Evolutionary conservation across 331 rosid species (phyloP).

Genomic region (Rosa hybrid): DNA sequence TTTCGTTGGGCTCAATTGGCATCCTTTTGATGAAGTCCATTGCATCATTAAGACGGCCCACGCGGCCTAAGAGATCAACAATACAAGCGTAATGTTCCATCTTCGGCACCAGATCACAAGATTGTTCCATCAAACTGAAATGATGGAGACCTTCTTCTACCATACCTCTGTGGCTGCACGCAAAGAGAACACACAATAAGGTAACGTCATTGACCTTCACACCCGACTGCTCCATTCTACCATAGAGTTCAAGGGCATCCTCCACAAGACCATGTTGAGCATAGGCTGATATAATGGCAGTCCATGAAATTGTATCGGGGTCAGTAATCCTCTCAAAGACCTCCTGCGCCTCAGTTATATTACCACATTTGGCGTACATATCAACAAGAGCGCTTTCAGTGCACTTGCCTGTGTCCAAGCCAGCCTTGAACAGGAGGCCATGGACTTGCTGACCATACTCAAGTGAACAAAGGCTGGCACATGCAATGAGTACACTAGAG

Average conservation of each 20-base stretch:
- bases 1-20: conserved; percentile 61
- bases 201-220: conserved; percentile 55
- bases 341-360: conserved; percentile 43
- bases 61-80: conserved; percentile 75
- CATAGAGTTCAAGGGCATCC: conserved; percentile 56
- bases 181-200: conserved; percentile 66
- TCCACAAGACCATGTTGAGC: conserved; percentile 78
- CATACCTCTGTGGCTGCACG: conserved; percentile 76
- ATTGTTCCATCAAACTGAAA: conserved; percentile 53
- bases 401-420: conserved; percentile 53
- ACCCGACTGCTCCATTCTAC: conserved; percentile 55
- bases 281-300: conserved; percentile 63
- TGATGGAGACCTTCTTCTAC: conserved; percentile 62
- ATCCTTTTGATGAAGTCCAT: conserved; percentile 58
- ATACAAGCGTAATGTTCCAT: conserved; percentile 79
- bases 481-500: conserved; percentile 59
- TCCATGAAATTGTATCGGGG: conserved; percentile 72
- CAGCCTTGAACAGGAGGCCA: conserved; percentile 58
- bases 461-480: conserved; percentile 63
- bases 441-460: conserved; percentile 70
- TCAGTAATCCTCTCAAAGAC: conserved; percentile 52
- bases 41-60: conserved; percentile 57
- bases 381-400: conserved; percentile 71
- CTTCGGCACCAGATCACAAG: conserved; percentile 52
- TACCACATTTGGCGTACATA: conserved; percentile 77